Conservation (phyloP, 75 land plant genomes). For the Cunninghamia lanceolata region DNA sequence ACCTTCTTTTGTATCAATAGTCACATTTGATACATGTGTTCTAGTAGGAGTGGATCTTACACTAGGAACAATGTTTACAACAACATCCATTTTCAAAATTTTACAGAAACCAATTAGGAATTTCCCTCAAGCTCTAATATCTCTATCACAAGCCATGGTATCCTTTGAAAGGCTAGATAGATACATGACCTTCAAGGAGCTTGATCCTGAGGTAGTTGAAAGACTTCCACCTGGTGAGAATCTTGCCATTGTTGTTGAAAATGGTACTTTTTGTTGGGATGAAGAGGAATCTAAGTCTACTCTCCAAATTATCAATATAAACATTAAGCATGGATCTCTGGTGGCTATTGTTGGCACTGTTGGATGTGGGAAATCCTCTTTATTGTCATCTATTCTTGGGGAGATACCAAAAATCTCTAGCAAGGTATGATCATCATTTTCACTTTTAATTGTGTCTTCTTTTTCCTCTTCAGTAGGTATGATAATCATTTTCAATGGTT, state of each 20-base stretch:
- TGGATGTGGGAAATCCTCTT: conserved; percentile 92
- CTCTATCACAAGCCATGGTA: conserved; percentile 79
- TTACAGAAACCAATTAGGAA: conserved; percentile 85
- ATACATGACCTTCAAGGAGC: conserved; percentile 70
- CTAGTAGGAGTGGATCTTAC: conserved; percentile 41
- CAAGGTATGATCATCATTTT: conserved; percentile 43
- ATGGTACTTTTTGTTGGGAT: conserved; percentile 82
- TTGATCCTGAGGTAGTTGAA: conserved; percentile 57
- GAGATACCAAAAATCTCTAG: conserved; percentile 88
- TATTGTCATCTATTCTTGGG: conserved; percentile 78
- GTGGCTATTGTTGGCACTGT: conserved; percentile 92
- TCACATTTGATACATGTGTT: conserved; percentile 69
- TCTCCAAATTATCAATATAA: conserved; percentile 46
- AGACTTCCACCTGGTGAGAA: conserved; percentile 23
- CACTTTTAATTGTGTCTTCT: not conserved
- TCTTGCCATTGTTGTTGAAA: conserved; percentile 51
- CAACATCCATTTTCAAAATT: conserved; percentile 77
- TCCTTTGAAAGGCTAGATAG: conserved; percentile 78
- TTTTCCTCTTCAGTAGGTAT: not conserved
- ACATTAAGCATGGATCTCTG: conserved; percentile 52
- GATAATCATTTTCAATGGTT: not conserved
- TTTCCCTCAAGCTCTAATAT: conserved; percentile 92
- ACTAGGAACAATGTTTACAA: conserved; percentile 86
- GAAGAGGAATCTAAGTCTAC: conserved; percentile 38
- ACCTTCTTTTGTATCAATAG: conserved; percentile 57